Evolutionary conservation across 83 land plant genomes (phyloP).

Genomic region (Thuja plicata): DNA sequence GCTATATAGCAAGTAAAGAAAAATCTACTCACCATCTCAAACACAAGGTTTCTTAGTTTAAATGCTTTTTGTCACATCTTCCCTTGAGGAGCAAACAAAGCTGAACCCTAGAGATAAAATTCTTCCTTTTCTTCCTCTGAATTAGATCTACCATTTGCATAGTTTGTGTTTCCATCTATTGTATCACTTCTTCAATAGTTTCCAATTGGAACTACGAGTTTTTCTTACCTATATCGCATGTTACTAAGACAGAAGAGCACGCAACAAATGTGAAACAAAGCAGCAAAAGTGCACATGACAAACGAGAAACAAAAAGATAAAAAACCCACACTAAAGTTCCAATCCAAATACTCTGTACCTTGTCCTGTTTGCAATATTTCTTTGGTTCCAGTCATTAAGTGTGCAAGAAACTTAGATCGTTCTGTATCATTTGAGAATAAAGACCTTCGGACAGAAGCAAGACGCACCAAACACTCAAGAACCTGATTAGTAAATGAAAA

Average conservation of each 20-base stretch:
- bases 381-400: conserved; percentile 87
- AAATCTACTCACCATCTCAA: not conserved
- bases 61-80: not conserved
- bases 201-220: not conserved
- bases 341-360: conserved; percentile 40
- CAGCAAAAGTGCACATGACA: not conserved
- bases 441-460: conserved; percentile 92
- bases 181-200: not conserved
- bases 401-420: conserved; percentile 79
- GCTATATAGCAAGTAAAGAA: not conserved
- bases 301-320: not conserved
- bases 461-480: conserved; percentile 85
- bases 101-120: not conserved
- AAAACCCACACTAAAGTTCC: not conserved
- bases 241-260: not conserved
- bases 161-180: not conserved
- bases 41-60: not conserved
- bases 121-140: not conserved
- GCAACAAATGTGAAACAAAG: not conserved
- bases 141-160: not conserved
- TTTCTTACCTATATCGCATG: not conserved
- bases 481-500: conserved; percentile 44
- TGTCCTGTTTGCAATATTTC: conserved; percentile 88
- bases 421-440: conserved; percentile 83
- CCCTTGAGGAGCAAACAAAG: not conserved